phyloP scores from a whole-genome alignment of 2,329 filamentous ascomycete species.

The Fusarium hostae region DNA sequence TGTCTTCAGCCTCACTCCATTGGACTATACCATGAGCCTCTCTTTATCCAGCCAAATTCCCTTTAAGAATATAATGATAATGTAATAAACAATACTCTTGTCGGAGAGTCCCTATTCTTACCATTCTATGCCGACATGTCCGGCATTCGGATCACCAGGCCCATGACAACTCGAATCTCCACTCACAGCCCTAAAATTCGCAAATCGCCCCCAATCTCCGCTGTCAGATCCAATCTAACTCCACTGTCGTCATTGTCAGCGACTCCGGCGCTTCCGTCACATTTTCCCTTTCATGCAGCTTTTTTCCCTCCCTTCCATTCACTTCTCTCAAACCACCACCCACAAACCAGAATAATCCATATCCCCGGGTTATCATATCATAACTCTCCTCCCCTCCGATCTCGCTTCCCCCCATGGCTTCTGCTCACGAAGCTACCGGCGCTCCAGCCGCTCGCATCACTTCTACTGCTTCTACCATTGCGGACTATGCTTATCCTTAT shows the following conservation, averaged over 20 bases:
- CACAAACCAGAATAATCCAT: background rate
- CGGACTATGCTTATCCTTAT: slow-evolving; percentile 69
- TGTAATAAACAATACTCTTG: background rate
- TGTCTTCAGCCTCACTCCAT: background rate
- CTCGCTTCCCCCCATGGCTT: slow-evolving; percentile 41
- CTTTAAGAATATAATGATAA: fast-evolving
- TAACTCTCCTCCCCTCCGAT: background rate
- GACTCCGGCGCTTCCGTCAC: slow-evolving; percentile 41
- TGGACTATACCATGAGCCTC: no score
- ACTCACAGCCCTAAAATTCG: slow-evolving; percentile 24
- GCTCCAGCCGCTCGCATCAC: slow-evolving; percentile 45
- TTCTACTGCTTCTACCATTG: slow-evolving; percentile 45
- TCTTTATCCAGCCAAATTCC: fast-evolving
- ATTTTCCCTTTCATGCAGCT: slow-evolving; percentile 21
- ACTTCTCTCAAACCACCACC: slow-evolving; percentile 3
- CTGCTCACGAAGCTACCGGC: slow-evolving; percentile 39
- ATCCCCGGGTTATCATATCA: background rate
- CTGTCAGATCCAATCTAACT: slow-evolving; percentile 30
- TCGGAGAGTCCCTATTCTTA: no score
- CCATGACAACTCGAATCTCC: slow-evolving; percentile 10
- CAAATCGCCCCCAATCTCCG: slow-evolving; percentile 8
- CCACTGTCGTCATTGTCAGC: slow-evolving; percentile 28
- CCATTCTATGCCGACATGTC: slow-evolving; percentile 28
- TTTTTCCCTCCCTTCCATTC: background rate
- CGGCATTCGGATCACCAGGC: slow-evolving; percentile 9